Evolutionary conservation across 225 moss, liverwort and hornwort species (phyloP).

Genomic region (Antitrichia curtipendula): DNA sequence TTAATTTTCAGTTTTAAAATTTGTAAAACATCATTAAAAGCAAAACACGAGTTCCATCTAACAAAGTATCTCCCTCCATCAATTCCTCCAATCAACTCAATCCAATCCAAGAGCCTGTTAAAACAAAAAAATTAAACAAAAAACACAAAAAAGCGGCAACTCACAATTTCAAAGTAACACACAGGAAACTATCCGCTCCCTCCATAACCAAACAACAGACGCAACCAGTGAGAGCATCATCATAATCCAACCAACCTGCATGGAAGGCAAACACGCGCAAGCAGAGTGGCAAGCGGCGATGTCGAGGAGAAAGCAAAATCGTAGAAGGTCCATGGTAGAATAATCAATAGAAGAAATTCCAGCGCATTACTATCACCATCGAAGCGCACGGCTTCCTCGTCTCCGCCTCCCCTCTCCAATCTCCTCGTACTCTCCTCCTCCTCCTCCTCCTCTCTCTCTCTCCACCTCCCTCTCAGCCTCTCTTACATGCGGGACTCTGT

Average conservation of each 20-base stretch:
- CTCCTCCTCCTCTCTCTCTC: not conserved
- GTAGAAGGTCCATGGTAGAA: slow-evolving; percentile 13
- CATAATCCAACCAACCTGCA: slow-evolving; percentile 10
- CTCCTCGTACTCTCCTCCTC: not conserved
- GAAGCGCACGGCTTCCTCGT: not conserved
- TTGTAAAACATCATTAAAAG: not conserved
- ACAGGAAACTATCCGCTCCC: not conserved
- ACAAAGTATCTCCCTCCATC: not conserved
- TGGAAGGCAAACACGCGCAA: slow-evolving; percentile 23
- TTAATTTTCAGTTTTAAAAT: not conserved
- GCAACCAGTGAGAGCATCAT: not conserved
- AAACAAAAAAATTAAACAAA: not conserved
- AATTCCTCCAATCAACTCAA: not conserved
- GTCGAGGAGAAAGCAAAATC: slow-evolving; percentile 4
- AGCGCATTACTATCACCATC: not conserved
- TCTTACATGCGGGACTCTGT: not conserved
- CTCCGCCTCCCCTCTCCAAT: not conserved
- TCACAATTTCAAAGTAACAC: not conserved
- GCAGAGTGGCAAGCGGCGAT: not conserved
- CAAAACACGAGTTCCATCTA: not conserved
- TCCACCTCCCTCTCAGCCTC: not conserved
- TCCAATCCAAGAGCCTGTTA: not conserved
- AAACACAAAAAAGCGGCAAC: not conserved
- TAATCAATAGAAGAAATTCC: slow-evolving; percentile 5
- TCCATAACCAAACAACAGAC: not conserved